Base-by-base conservation (phyloP, 805 yeast species). In the Wickerhamomyces rabaulensis region DNA sequence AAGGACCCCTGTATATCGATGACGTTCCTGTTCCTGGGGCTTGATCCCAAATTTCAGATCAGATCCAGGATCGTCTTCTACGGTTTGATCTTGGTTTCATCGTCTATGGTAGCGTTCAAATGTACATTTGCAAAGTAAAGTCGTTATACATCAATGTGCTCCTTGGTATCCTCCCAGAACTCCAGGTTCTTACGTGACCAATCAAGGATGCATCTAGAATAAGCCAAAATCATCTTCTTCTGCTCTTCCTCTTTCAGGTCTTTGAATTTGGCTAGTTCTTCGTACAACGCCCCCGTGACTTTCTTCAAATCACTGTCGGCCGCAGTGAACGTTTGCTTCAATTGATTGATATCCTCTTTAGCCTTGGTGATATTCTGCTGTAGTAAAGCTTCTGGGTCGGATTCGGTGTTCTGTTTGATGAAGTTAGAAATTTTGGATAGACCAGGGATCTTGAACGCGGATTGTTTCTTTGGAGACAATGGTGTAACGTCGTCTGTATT, bases 181-280 rank as follows among this genome's bases (percentile, higher is more conserved):
- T 82, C 86, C 39, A 80, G 63, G 57, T 83, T 82, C 65, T 80
- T 79, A 55, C 71, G 73, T 6, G 87, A 85, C 89, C 89, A 83
- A 46, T 75, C 78, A 26, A 79, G 64, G 31, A 83, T 73, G 45
- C 79, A 76, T 31, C 75, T 64, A 44, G 81, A 73, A 57, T 80
- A 83, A 16, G 79, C 75, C 39, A 65, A 46, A 46, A 82, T 67
- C 52, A 82, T 79, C 42, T 68, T 68, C 50, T 72, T 71, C 43
- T 82, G 70, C 40, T 78, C 76, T 37, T 71, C 72, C 46, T 78
- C 71, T 51, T 78, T 80, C 39, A 70, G 66, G 33, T 54, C 55
- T 50, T 78, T 79, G 58, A 80, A 82, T 38, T 71, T 62, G 36
- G 54, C 63, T 19, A 75, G 60, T 48, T 75, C 76, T 3, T 45